These are phyloP conservation scores for Hymenotorrendiella dingleyae DNA, from an alignment of 2,329 filamentous ascomycete genomes.

Conservation along the genomic window DNA sequence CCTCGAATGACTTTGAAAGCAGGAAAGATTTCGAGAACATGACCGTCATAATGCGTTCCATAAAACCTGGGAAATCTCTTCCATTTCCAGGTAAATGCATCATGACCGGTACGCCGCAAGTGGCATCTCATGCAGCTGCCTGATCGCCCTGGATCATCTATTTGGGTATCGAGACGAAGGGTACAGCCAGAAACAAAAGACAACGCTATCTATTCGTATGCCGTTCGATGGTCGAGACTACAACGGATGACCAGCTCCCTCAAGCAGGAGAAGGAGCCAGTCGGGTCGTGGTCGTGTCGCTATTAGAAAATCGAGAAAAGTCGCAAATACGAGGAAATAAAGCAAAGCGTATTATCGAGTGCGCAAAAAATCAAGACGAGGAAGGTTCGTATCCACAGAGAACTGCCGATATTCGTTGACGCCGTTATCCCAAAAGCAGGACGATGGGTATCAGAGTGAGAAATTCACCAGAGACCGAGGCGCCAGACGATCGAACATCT, in stretches of 20 bases:
- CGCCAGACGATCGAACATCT: constrained; percentile 28
- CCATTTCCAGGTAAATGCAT: constrained; percentile 28
- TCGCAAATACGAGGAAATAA: constrained; percentile 18
- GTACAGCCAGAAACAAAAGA: constrained; percentile 31
- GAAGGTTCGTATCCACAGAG: constrained; percentile 15
- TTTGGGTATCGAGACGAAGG: constrained; percentile 29
- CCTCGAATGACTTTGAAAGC: constrained; percentile 20
- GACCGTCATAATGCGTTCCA: constrained; percentile 32
- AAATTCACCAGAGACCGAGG: no score
- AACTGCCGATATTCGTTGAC: constrained; percentile 23
- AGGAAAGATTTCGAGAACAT: constrained; percentile 27
- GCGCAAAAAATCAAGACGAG: constrained; percentile 8
- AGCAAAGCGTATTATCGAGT: constrained; percentile 18
- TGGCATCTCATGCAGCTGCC: constrained; percentile 30
- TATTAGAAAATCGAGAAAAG: constrained; percentile 28
- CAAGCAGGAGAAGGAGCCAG: constrained; percentile 24
- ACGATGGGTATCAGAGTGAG: no score
- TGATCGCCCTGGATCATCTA: constrained; percentile 30
- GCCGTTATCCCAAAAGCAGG: constrained; percentile 24
- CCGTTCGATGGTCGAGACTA: constrained; percentile 29
- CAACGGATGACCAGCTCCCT: constrained; percentile 20
- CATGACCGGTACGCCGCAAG: constrained; percentile 29
- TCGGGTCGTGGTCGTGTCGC: constrained; percentile 24
- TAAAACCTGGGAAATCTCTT: constrained; percentile 20
- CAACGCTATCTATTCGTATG: constrained; percentile 35